Conservation (phyloP, 192 early-diverging fungal genomes). For the Hyaloraphidium curvatum region DNA sequence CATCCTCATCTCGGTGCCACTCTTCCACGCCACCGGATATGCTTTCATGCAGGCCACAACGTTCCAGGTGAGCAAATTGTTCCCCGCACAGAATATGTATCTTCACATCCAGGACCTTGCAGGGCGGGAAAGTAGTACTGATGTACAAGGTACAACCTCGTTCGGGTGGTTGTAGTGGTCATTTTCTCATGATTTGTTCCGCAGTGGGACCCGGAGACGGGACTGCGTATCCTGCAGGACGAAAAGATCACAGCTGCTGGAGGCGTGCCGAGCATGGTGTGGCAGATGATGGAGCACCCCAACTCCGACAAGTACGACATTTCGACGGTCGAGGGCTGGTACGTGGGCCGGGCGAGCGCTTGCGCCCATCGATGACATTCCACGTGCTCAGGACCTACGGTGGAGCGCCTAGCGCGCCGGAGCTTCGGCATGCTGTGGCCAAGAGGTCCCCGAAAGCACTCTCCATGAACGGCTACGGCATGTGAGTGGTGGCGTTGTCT, state of each 20-base stretch:
- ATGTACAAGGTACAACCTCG: background rate
- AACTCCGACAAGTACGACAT: conserved; percentile 1
- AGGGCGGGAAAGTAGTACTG: conserved; percentile 5
- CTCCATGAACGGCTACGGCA: conserved; percentile 6
- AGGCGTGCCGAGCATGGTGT: conserved; percentile 10
- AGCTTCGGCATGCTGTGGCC: background rate
- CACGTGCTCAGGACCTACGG: too few relatives aligned
- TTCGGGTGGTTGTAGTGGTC: background rate
- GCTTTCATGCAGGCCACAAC: background rate
- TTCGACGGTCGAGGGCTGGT: background rate
- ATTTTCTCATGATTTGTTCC: background rate
- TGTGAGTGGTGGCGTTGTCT: background rate
- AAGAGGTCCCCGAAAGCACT: background rate
- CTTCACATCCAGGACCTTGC: too few relatives aligned
- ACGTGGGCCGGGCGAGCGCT: too few relatives aligned
- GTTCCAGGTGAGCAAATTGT: too few relatives aligned
- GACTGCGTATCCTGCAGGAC: conserved; percentile 4
- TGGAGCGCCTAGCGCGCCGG: background rate
- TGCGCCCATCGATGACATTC: too few relatives aligned
- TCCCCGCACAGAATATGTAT: too few relatives aligned
- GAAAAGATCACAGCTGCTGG: conserved; percentile 7
- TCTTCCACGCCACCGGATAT: conserved; percentile 10
- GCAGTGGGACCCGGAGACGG: conserved; percentile 7
- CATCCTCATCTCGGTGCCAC: conserved; percentile 5
- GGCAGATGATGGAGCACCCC: conserved; percentile 9